phyloP scores from a whole-genome alignment of 345 rosid species.

The Hirschfeldia incana region DNA sequence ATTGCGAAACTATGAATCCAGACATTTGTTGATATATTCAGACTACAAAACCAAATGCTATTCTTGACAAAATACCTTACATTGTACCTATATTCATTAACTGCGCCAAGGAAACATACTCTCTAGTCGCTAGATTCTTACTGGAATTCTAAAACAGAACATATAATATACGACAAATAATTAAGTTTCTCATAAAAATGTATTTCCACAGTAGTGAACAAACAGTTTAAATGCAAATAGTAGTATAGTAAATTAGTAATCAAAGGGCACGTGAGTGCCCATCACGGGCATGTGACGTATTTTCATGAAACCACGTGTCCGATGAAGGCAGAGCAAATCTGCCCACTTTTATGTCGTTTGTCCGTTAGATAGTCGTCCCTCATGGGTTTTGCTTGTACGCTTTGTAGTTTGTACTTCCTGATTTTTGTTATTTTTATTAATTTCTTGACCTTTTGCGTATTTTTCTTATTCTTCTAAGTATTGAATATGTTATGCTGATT shows the following conservation, averaged over 20 bases:
- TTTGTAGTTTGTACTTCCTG: constrained; percentile 8
- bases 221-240: background rate
- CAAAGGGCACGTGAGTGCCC: background rate
- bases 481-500: background rate
- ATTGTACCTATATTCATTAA: background rate
- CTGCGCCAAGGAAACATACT: background rate
- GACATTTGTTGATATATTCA: constrained; percentile 15
- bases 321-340: background rate
- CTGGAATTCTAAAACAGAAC: background rate
- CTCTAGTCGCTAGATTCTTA: background rate
- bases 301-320: background rate
- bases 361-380: constrained; percentile 15
- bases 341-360: background rate
- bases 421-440: background rate
- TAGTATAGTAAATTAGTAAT: background rate
- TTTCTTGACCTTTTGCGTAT: background rate
- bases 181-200: background rate
- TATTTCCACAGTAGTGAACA: constrained; percentile 1
- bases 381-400: constrained; percentile 11
- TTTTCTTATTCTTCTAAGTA: background rate
- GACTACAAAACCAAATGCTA: background rate
- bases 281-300: background rate
- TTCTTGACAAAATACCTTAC: background rate
- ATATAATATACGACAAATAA: background rate
- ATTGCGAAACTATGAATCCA: background rate